Evolutionary conservation across 139 green algal species (phyloP), one percentile per base, ranked within the genome.

Genomic region (Pycnococcus provasolii): DNA sequence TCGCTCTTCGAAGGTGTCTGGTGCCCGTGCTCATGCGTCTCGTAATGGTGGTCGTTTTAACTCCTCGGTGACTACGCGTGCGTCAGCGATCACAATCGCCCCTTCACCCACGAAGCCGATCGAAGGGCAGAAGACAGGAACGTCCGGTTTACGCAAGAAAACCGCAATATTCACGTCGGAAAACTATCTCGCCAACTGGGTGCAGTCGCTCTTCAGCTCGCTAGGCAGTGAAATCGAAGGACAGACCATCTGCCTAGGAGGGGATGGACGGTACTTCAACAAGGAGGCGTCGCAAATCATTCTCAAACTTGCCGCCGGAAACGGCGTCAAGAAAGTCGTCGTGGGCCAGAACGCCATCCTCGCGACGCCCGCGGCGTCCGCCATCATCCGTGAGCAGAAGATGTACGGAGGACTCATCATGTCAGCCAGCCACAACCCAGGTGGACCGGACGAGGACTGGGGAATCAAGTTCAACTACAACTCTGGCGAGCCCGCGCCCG

Each of bases 391-490:
- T n/a, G 72, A 77, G 42, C 80, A 84, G 44, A 83, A 86, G 45
- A 51, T 65, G 4, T 80, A 67, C 42, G 91, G 91, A 67, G 93
- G 91, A 60, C 83, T 99, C 62, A 96, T 99, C 83, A 98, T 99
- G 93, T 89, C 79, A 61, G 93, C 93, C 54, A 89, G 76, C 70
- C 93, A 99, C 84, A 98, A 99, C 85, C 93, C 93, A 2, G 93
- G 88, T 42, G 93, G 93, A 58, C 90, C 90, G 3, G 85, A 99
- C 8, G 87, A 94, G 73, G 93, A 99, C 85, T 99, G 90, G 81
- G 93, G 93, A 77, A 99, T 99, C 83, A 99, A 99, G 83, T 98
- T 99, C 86, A 98, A 99, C 85, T 96, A 93, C 85, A 90, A 42
- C 43, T 77, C 55, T 50, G 91, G 91, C 13, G 90, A 98, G 84